Base-by-base conservation (phyloP, 2,329 filamentous ascomycete species). In the Zymoseptoria passerinii region DNA sequence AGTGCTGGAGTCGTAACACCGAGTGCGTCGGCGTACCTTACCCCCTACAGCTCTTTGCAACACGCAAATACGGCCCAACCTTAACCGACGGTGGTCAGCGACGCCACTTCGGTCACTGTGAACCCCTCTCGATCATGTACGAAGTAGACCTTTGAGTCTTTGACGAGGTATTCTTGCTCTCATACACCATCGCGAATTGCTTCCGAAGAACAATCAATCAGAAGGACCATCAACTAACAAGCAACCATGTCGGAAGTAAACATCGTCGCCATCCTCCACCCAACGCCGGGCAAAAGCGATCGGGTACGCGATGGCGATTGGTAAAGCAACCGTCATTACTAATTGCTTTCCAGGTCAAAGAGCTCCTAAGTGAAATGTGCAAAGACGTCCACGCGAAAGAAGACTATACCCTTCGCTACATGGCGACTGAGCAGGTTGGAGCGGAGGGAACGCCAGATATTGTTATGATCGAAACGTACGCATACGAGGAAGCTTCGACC, bases 361-460 rank as follows among this genome's bases (percentile, higher is more conserved):
- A 64, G 40, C 29, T 64, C n/a, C 60, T 62, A 58, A 20, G 27
- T 28, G 54, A 53, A 19, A 58, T 61, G 56, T 58, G 58, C 60
- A 57, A 56, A 10, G 60, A 58, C 40, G 57, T 58, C 4, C 62
- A 64, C 55, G 52, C 54, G 9, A 63, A 64, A 35, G 60, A 66
- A 54, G 64, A 65, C 48, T 65, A 65, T 40, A 65, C 63, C 1
- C 57, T 61, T 5, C 61, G 64, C 19, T 65, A 65, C 44, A 53
- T 66, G 13, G 60, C 63, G 59, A 63, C 64, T 16, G 64, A 66
- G 52, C 61, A 65, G 54, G 50, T 66, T 18, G 64, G 61, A 28
- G 54, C 57, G 28, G 54, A 61, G 10, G 60, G 64, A 59, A n/a
- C 52, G 65, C 50, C 61, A 62, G 29, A 65, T 65, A 60, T 61